Percentiles rank a stretch among this genome's conserved stretches.
Evolutionary conservation across 2,329 filamentous ascomycete genomes (phyloP).

Genomic region (Ophiostoma piceae): DNA sequence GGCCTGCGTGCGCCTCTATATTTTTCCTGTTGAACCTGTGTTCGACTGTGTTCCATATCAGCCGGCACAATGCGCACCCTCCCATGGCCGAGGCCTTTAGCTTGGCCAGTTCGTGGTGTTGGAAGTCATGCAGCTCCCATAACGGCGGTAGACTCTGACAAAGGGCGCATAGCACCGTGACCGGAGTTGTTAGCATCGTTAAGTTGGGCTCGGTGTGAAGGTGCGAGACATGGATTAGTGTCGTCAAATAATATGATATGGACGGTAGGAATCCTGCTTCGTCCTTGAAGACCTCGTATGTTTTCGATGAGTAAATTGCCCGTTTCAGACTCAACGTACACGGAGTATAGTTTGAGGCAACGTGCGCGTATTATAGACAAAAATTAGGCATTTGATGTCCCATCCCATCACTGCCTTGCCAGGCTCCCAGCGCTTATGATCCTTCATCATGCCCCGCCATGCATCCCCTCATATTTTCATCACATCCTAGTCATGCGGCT

Average conservation of each 20-base stretch:
- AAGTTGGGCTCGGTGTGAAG: background rate
- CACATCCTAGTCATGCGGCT: background rate
- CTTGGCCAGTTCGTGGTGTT: background rate
- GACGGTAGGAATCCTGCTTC: too few species aligned
- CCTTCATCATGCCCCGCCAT: background rate
- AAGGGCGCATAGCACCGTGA: background rate
- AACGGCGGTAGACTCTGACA: slow-evolving; percentile 7
- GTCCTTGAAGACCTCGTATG: too few species aligned
- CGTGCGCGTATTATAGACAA: too few species aligned
- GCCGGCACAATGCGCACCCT: background rate
- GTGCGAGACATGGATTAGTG: too few species aligned
- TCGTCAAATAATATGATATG: too few species aligned
- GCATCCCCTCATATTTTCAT: background rate
- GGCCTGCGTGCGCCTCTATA: background rate
- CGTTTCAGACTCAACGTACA: too few species aligned
- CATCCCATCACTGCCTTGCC: too few species aligned
- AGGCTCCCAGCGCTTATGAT: too few species aligned
- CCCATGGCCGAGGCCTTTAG: background rate
- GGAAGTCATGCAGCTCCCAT: background rate
- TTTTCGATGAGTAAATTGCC: too few species aligned
- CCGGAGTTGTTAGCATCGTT: background rate
- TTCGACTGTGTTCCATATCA: background rate
- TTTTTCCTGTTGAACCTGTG: background rate
- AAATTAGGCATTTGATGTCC: too few species aligned
- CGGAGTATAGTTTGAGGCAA: too few species aligned